Evolutionary conservation across 2,329 filamentous ascomycete genomes (phyloP).

Genomic region (Neofusicoccum kwambonambiense): DNA sequence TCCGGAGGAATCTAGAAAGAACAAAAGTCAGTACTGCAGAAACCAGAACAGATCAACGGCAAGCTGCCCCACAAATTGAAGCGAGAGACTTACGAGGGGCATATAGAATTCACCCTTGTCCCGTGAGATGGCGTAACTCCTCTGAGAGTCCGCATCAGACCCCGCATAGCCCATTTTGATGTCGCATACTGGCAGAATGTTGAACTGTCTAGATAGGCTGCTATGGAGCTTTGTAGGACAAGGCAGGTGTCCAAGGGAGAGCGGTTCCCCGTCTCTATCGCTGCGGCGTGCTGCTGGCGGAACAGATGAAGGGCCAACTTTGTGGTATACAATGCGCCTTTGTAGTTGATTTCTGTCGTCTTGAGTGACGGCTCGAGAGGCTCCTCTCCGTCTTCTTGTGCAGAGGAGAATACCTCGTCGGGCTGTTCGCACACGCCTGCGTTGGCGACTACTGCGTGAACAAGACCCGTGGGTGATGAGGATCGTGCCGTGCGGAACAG

Average conservation of each 20-base stretch:
- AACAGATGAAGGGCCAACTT: slow-evolving; percentile 51
- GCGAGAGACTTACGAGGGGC: neutral
- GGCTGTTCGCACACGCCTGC: slow-evolving; percentile 43
- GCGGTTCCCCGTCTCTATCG: neutral
- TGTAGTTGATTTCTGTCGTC: slow-evolving; percentile 43
- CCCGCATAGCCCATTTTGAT: neutral
- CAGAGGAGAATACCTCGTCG: slow-evolving; percentile 39
- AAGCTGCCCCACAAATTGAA: neutral
- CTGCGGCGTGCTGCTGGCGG: slow-evolving; percentile 22
- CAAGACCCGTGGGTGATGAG: slow-evolving; percentile 38
- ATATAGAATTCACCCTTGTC: slow-evolving; percentile 1
- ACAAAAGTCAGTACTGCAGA: neutral
- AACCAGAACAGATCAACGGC: no score
- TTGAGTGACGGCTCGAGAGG: slow-evolving; percentile 39
- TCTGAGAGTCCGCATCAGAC: neutral
- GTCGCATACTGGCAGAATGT: neutral
- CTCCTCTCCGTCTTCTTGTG: slow-evolving; percentile 21
- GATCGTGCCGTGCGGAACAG: slow-evolving; percentile 43
- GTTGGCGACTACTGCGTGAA: slow-evolving; percentile 51
- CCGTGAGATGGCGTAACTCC: neutral
- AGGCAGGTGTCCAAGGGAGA: neutral
- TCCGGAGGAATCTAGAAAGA: neutral
- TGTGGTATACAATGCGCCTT: slow-evolving; percentile 46
- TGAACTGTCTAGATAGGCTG: neutral
- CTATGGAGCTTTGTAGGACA: neutral